Base-by-base conservation (phyloP, 1,284 basidiomycete species). In the Farysia itapuensis region DNA sequence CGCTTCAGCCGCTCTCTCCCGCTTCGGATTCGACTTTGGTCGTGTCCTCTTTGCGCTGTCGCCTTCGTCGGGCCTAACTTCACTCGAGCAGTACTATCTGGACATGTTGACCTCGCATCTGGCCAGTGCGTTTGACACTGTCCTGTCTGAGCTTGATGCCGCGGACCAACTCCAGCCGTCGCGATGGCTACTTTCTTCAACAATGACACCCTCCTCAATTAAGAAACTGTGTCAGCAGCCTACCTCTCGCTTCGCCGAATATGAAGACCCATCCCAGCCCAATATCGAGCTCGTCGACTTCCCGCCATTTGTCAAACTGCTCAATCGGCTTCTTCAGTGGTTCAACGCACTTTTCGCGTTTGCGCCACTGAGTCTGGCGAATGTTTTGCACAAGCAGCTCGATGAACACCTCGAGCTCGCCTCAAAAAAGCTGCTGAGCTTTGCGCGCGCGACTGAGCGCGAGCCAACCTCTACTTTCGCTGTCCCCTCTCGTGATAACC, bases 1-100 rank as follows among this genome's bases (percentile, higher is more conserved):
- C 29, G 51, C 51, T 4, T 51, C 56, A 1, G 61, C 42, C 4
- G 37, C 48, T 0, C 39, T 64, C n/a, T 23, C 48, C 2, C 41
- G 61, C 4, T 60, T 56, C 24, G 61, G 61, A 0, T 44, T 64
- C 34, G 56, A 60, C 31, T 64, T 64, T 40, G 54, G 56, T 14
- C 20, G 29, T 16, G 32, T 64, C 14, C 38, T 59, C 25, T 44
- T 59, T 14, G 8, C 30, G 7, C 9, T 9, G 9, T 8, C 18
- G 11, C 31, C 31, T 11, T 11, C 31, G 9, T 13, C 12, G 13
- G 31, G 18, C 11, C 31, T 33, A 8, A 9, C 18, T 12, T 35
- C 40, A 2, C 40, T 58, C 5, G 48, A 59, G 19, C 5, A n/a
- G 12, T 15, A 28, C 14, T 56, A 49, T 48, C 32, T 54, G 2